Base-by-base conservation (phyloP, 495 filamentous ascomycete genomes). In the Durotheca rogersii region DNA sequence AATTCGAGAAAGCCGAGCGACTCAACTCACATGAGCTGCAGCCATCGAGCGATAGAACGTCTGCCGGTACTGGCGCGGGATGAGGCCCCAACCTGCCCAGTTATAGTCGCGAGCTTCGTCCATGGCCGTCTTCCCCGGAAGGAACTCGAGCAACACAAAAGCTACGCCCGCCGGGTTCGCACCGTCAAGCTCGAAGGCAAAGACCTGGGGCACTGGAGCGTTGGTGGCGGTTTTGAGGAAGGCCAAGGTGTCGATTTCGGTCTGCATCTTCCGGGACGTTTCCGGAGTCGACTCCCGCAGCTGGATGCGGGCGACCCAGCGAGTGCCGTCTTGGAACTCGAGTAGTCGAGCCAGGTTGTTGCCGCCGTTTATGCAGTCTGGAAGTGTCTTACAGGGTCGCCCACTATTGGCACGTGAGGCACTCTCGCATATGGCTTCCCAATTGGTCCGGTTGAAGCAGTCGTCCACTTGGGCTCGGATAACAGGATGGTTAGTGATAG, bases 61-160 rank as follows among this genome's bases (percentile, higher is more conserved):
- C 4, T 4, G 36, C 1, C 43, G 20, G 31, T 37, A 25, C 11
- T 16, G 16, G 3, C 9, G 14, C 2, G 50, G 56, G 6, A 54
- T 60, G 17, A 17, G 19, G 23, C 51, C 56, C 1, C 40, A 18
- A 25, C 51, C 46, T 11, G 36, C 50, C 1, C 47, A 16, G 5
- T 37, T 51, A 0, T 51, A 45, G 17, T 47, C 56, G 10, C n/a
- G 19, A 12, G 48, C 35, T n/a, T n/a, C n/a, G 16, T 64, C 56
- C 56, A 60, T 60, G 7, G 40, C 51, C 9, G 41, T 42, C 20
- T 48, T 51, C 1, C 52, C 57, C 4, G 56, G 50, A 31, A 64
- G 31, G 35, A 54, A 49, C 40, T 64, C 52, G 27, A 61, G 61
- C 12, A 61, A 29, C 15, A 64, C 51, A 20, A 54, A 64, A 25